Percentiles rank a stretch among this genome's conserved stretches.
Conservation (phyloP, 345 rosid species). For the Citrus trifoliata region DNA sequence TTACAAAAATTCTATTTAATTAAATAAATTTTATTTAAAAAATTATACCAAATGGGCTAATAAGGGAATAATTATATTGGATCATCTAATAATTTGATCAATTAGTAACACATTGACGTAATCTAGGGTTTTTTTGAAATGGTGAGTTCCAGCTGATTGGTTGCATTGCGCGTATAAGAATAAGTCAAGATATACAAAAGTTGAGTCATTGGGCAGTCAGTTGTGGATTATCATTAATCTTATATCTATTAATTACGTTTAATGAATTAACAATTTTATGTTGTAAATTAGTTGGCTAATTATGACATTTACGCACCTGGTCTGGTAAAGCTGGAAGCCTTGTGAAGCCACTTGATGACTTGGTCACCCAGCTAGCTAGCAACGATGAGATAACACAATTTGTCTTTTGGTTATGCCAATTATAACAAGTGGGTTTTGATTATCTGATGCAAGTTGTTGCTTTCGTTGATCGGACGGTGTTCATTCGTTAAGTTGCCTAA, state of each 20-base stretch:
- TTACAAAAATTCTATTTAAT: no score
- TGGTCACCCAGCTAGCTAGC: background rate
- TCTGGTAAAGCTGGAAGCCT: background rate
- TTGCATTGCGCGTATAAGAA: background rate
- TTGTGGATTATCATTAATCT: background rate
- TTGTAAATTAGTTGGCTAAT: background rate
- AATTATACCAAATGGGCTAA: no score
- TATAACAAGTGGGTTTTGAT: background rate
- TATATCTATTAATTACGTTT: background rate
- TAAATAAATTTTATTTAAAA: no score
- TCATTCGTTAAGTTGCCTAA: background rate
- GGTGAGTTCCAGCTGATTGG: background rate
- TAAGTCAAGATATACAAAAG: background rate
- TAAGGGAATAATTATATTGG: background rate
- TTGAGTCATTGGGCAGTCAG: background rate
- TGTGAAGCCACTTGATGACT: background rate
- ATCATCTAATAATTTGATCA: background rate
- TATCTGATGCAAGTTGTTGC: background rate
- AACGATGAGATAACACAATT: no score
- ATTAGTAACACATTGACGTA: background rate
- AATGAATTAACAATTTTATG: background rate
- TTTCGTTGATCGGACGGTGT: background rate
- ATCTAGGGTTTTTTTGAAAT: background rate
- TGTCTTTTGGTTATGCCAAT: background rate
- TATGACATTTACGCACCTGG: background rate